phyloP scores from a whole-genome alignment of 129 eudicot genomes.

The Flaveria ramosissima region DNA sequence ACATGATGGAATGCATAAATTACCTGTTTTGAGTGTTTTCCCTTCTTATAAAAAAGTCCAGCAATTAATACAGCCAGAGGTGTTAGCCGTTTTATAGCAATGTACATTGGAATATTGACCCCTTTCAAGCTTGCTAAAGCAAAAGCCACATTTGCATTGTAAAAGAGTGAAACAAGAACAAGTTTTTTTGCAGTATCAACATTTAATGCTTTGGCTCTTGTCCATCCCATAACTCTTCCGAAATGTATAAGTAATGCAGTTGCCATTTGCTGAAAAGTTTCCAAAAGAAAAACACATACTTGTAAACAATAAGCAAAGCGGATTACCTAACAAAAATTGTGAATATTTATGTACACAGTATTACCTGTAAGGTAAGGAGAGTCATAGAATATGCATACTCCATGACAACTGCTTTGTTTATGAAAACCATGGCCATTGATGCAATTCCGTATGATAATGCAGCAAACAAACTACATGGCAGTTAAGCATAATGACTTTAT shows the following conservation, averaged over 20 bases:
- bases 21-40: slow-evolving; percentile 83
- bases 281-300: neutral
- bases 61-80: slow-evolving; percentile 88
- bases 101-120: slow-evolving; percentile 98
- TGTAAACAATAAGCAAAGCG: neutral
- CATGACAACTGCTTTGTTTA: slow-evolving; percentile 92
- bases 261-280: slow-evolving; percentile 72
- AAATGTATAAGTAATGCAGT: slow-evolving; percentile 84
- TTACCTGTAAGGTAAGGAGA: slow-evolving; percentile 89
- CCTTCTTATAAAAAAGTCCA: slow-evolving; percentile 79
- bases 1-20: slow-evolving; percentile 1
- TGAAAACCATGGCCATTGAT: slow-evolving; percentile 99
- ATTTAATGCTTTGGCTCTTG: slow-evolving; percentile 71
- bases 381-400: slow-evolving; percentile 88
- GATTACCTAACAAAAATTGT: neutral
- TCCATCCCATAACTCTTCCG: slow-evolving; percentile 78
- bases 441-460: slow-evolving; percentile 90
- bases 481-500: neutral
- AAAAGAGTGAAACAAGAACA: slow-evolving; percentile 76
- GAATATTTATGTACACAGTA: neutral
- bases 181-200: slow-evolving; percentile 83
- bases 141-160: slow-evolving; percentile 95
- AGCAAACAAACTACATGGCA: slow-evolving; percentile 64
- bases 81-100: slow-evolving; percentile 94
- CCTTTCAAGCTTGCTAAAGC: slow-evolving; percentile 99